Evolutionary conservation across 805 yeast species (phyloP), one percentile per base, ranked within the genome.

Genomic region (Priceomyces melissophilus): DNA sequence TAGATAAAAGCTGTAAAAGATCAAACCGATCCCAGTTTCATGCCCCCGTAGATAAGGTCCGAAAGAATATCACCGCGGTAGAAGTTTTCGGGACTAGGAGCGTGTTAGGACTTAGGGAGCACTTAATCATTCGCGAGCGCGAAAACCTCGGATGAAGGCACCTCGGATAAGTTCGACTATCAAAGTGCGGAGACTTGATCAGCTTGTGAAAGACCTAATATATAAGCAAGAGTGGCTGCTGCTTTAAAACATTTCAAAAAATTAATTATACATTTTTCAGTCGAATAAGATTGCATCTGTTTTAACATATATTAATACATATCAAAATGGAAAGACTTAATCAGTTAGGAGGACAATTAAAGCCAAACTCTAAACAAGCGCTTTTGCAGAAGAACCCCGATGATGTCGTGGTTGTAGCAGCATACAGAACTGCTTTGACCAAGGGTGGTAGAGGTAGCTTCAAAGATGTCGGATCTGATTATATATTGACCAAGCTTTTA

Each of bases 331-430:
- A 69, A 48, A 69, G 75, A 69, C 65, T 69, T 51, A 67, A 67
- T 49, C 74, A 69, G 57, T 63, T 69, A 59, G 57, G 67, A 37
- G 73, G 73, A 40, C 74, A 69, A 55, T 60, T 69, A 50, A 59
- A 50, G 41, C 71, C 71, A 32, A 62, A 65, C 32, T 52, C 73
- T 32, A 69, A 66, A 48, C 70, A 68, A 53, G 52, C 70, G 43
- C 50, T 77, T 40, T 54, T 63, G 42, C 71, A 75, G 46, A 82
- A 85, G 65, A 74, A 77, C 63, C 82, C 91, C 3, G 87, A 87
- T 50, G 98, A 91, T 62, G 95, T 91, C 30, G 97, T 91, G 33
- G 81, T 91, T 42, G 89, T 88, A 29, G 83, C 81, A 37, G 96
- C 97, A 27, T 82, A 86, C 72, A 80, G 98, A 69, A 87, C 97